Evolutionary conservation across 2,329 filamentous ascomycete genomes (phyloP).

Genomic region (Penicillium sp.): DNA sequence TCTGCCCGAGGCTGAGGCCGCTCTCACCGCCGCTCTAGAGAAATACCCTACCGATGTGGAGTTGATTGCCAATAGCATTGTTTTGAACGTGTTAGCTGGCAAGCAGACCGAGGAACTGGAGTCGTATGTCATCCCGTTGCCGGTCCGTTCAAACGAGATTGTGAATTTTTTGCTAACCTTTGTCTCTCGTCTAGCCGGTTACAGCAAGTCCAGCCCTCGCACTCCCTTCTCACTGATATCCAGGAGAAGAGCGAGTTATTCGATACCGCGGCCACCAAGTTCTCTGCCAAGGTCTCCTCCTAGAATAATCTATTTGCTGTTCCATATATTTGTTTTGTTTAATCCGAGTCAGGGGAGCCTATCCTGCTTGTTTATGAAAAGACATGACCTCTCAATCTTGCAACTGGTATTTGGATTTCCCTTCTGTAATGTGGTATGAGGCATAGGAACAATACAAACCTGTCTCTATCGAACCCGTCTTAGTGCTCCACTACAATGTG

Average conservation of each 20-base stretch:
- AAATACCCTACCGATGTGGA: conserved; percentile 70
- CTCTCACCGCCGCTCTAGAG: conserved; percentile 73
- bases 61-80: conserved; percentile 77
- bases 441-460: neutral
- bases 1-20: conserved; percentile 82
- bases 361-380: conserved; percentile 26
- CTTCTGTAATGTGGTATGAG: neutral
- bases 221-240: conserved; percentile 70
- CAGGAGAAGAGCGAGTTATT: conserved; percentile 85
- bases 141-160: no score
- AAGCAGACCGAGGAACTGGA: conserved; percentile 64
- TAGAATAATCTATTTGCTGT: conserved; percentile 18
- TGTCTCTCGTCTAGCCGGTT: conserved; percentile 34
- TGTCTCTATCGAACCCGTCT: neutral
- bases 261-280: conserved; percentile 81
- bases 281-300: conserved; percentile 69
- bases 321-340: conserved; percentile 19
- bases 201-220: conserved; percentile 58
- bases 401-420: conserved; percentile 3
- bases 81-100: conserved; percentile 73
- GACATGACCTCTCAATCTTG: conserved; percentile 22
- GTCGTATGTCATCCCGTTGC: conserved; percentile 50
- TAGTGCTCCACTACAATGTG: neutral
- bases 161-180: conserved; percentile 17
- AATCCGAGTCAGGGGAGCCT: conserved; percentile 16